A percentile compares a stretch with the other conserved stretches of the same genome.
Evolutionary conservation across 164 flowering plant species (phyloP).

Genomic region (Nymphaea thermarum): DNA sequence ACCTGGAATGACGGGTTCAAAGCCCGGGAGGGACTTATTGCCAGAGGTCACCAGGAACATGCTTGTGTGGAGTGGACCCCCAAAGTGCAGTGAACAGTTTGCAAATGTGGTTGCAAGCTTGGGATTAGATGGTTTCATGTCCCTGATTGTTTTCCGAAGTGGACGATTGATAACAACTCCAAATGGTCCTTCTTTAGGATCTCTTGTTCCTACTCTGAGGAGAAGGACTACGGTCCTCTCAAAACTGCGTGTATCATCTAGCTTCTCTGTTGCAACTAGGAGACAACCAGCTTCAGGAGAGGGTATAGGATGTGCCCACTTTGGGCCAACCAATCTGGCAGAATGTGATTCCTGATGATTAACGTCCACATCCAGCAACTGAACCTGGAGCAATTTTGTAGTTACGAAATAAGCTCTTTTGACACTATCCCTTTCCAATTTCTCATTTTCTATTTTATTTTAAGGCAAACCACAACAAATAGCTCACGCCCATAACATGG

Average conservation of each 20-base stretch:
- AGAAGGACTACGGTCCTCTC: constrained; percentile 74
- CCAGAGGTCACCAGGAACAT: constrained; percentile 56
- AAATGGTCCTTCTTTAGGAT: constrained; percentile 78
- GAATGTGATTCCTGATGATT: constrained; percentile 4
- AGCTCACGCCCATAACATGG: too few relatives aligned
- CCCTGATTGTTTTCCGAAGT: constrained; percentile 65
- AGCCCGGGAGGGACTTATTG: constrained; percentile 28
- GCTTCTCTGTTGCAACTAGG: constrained; percentile 89
- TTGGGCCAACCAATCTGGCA: constrained; percentile 47
- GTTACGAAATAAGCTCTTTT: too few relatives aligned
- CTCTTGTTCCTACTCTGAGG: constrained; percentile 46
- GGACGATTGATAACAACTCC: constrained; percentile 87
- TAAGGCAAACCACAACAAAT: too few relatives aligned
- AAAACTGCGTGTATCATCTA: constrained; percentile 65
- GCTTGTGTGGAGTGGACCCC: constrained; percentile 90
- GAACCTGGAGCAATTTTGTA: constrained; percentile 23
- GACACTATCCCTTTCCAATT: too few relatives aligned
- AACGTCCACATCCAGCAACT: constrained; percentile 20
- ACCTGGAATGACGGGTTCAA: constrained; percentile 87
- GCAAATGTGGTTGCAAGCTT: constrained; percentile 71
- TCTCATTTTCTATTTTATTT: too few relatives aligned
- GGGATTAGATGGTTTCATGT: constrained; percentile 62
- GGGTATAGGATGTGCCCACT: constrained; percentile 96
- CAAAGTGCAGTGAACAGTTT: constrained; percentile 73
- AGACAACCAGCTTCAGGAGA: constrained; percentile 83